Percentiles rank a stretch among this genome's conserved stretches.
Evolutionary conservation across 495 filamentous ascomycete genomes (phyloP).

Genomic region (Talaromyces wortmannii): DNA sequence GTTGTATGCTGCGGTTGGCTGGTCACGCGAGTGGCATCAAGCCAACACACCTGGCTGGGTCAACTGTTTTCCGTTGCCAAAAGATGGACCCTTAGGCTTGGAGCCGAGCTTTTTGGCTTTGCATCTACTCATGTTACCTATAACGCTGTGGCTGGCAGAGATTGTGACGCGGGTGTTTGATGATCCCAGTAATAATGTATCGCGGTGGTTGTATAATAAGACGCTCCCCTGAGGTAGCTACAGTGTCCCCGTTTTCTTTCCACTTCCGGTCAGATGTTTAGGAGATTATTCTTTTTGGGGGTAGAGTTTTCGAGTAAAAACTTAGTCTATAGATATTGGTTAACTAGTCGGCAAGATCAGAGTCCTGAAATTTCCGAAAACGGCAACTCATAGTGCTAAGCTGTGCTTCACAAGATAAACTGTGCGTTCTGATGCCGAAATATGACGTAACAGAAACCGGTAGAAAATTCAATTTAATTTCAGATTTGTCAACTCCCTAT

Average conservation of each 20-base stretch:
- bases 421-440: too few species aligned
- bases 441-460: too few species aligned
- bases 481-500: background rate
- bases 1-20: conserved; percentile 47
- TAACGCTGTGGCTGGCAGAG: conserved; percentile 52
- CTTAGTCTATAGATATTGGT: too few species aligned
- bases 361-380: too few species aligned
- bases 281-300: too few species aligned
- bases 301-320: too few species aligned
- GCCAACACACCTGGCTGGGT: conserved; percentile 34
- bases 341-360: too few species aligned
- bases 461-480: background rate
- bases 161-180: conserved; percentile 48
- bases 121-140: conserved; percentile 46
- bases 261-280: too few species aligned
- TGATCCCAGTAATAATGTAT: conserved; percentile 46
- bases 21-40: conserved; percentile 25
- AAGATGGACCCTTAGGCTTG: conserved; percentile 43
- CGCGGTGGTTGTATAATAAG: conserved; percentile 44
- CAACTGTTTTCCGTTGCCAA: conserved; percentile 37
- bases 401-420: too few species aligned
- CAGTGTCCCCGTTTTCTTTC: background rate
- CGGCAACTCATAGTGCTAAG: too few species aligned
- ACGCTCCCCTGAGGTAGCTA: conserved; percentile 9
- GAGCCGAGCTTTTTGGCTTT: conserved; percentile 46